Evolutionary conservation across 2,329 filamentous ascomycete genomes (phyloP).

Genomic region (Corinectria fuckeliana): DNA sequence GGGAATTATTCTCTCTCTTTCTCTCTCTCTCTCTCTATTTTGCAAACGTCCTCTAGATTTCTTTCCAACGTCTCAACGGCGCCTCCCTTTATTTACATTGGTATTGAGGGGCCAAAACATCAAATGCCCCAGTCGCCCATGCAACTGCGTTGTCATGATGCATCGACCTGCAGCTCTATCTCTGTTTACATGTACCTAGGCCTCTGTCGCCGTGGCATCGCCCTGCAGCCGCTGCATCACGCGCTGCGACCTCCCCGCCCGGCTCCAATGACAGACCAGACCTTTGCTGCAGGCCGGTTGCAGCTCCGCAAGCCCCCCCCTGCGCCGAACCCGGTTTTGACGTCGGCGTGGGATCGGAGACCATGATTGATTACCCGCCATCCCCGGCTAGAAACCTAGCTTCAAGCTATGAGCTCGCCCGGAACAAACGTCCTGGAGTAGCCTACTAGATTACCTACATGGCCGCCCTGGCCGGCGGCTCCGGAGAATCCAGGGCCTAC

Average conservation of each 20-base stretch:
- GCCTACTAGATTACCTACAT: too few species aligned
- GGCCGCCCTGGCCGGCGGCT: background rate
- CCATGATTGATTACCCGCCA: conserved; percentile 2
- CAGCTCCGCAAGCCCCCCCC: conserved; percentile 11
- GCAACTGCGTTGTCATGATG: conserved; percentile 32
- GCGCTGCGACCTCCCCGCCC: conserved; percentile 17
- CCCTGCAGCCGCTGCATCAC: conserved; percentile 32
- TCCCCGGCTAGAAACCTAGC: background rate
- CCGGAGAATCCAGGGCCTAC: background rate
- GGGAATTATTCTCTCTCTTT: background rate
- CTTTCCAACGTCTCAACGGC: background rate
- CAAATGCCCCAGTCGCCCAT: conserved; percentile 12
- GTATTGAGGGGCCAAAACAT: conserved; percentile 9
- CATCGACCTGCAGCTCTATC: conserved; percentile 28
- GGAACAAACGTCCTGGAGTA: background rate
- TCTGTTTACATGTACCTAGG: conserved; percentile 37
- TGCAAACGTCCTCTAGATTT: background rate
- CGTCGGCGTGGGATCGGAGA: background rate
- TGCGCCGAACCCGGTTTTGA: conserved; percentile 5
- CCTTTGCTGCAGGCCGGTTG: conserved; percentile 13
- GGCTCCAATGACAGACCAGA: conserved; percentile 31
- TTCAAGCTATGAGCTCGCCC: background rate
- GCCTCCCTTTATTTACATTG: conserved; percentile 14
- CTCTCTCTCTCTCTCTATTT: background rate
- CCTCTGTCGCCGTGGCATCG: conserved; percentile 38